phyloP scores from a whole-genome alignment of 192 early-diverging fungal species.

The Polychytrium aggregatum region DNA sequence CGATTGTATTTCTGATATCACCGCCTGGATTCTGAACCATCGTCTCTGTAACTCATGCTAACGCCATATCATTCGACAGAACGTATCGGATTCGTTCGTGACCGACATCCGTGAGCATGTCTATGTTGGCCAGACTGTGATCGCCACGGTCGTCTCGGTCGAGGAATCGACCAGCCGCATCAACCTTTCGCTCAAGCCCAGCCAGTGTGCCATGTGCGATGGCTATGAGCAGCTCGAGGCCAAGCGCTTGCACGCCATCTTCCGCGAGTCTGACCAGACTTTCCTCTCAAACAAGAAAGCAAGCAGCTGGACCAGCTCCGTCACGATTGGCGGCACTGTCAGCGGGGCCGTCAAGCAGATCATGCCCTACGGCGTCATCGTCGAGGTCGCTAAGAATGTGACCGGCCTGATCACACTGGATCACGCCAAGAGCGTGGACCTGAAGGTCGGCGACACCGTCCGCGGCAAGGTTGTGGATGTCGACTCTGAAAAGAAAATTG shows the following conservation, averaged over 20 bases:
- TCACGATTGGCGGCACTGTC: conserved; percentile 34
- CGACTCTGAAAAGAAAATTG: conserved; percentile 47
- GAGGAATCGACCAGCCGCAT: conserved; percentile 36
- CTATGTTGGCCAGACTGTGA: conserved; percentile 55
- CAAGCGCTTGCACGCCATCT: conserved; percentile 14
- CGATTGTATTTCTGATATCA: too few relatives aligned
- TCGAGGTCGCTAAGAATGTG: conserved; percentile 29
- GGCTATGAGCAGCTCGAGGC: conserved; percentile 5
- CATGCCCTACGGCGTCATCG: conserved; percentile 45
- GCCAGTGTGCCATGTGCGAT: conserved; percentile 11
- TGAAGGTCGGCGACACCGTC: conserved; percentile 34
- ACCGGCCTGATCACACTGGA: conserved; percentile 49
- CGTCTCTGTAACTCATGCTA: too few relatives aligned
- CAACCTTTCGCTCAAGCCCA: conserved; percentile 58
- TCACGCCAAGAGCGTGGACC: conserved; percentile 15
- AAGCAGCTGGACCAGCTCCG: conserved; percentile 4
- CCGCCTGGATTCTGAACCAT: too few relatives aligned
- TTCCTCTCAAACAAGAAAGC: neutral
- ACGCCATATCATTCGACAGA: conserved; percentile 22
- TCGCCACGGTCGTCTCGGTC: conserved; percentile 44
- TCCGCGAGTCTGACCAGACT: conserved; percentile 16
- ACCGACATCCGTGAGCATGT: conserved; percentile 40
- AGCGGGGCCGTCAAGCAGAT: conserved; percentile 31
- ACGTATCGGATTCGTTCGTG: conserved; percentile 55
- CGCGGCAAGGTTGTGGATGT: conserved; percentile 56